phyloP scores from a whole-genome alignment of 2,329 filamentous ascomycete species.

The Aspergillus sp. region DNA sequence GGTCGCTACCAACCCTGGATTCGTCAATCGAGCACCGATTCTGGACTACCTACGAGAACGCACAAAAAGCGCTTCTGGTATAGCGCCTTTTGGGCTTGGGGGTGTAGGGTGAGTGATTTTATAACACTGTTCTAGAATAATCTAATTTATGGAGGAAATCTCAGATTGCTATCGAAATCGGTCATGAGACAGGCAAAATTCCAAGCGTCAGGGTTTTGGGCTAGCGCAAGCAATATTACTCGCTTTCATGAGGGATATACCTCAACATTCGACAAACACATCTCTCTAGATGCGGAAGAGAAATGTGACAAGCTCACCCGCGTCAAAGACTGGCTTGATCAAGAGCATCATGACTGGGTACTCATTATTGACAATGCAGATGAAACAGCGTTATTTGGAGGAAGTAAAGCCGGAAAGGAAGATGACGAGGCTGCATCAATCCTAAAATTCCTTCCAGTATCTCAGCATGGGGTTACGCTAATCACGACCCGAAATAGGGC shows the following conservation, averaged over 20 bases:
- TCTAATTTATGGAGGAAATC: constrained; percentile 18
- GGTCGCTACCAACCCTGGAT: neutral
- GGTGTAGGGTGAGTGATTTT: constrained; percentile 17
- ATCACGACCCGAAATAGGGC: constrained; percentile 21
- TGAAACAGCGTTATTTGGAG: constrained; percentile 20
- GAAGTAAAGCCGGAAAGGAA: neutral
- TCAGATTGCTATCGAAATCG: constrained; percentile 22
- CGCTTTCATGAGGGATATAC: constrained; percentile 19
- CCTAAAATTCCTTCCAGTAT: constrained; percentile 12
- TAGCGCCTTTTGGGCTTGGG: constrained; percentile 20
- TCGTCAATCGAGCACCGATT: constrained; percentile 15
- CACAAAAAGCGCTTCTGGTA: constrained; percentile 8
- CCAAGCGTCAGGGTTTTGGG: constrained; percentile 18
- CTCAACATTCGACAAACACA: constrained; percentile 11
- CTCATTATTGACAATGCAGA: constrained; percentile 28
- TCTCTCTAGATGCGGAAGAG: constrained; percentile 2
- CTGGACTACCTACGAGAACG: constrained; percentile 4
- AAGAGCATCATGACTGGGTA: constrained; percentile 18
- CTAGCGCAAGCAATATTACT: constrained; percentile 18
- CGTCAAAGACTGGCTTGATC: constrained; percentile 21
- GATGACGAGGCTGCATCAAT: constrained; percentile 1
- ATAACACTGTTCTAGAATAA: neutral
- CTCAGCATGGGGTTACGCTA: neutral
- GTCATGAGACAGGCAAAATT: constrained; percentile 9
- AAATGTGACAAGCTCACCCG: constrained; percentile 11